Base-by-base conservation (phyloP, 2,329 filamentous ascomycete genomes). In the Cytospora chrysosperma region DNA sequence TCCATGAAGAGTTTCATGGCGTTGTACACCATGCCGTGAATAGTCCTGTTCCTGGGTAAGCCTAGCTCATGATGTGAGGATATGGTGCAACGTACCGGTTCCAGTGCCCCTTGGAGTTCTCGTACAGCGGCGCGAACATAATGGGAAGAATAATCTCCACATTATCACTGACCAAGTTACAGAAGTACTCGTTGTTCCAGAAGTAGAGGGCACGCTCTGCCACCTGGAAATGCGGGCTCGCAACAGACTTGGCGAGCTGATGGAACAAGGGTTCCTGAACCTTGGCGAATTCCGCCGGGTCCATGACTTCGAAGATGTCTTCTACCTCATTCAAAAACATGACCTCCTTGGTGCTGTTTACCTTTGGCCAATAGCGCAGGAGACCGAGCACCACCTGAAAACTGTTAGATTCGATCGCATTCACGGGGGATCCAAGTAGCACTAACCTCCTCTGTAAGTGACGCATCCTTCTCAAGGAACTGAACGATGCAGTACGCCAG, bases 1-100 rank as follows among this genome's bases (percentile, higher is more conserved):
- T 99, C 95, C 95, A 99, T 99, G 77, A 99, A 99, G 43, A 99
- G 85, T 76, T 99, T 99, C 95, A 99, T 98, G 63, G 95, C 95
- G 72, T 98, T 99, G 77, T 98, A 98, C 13, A 99, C 95, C 94
- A 99, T 98, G 75, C 95, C 95, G 74, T 99, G 95, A 69, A 99
- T 99, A 9, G 95, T 99, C 72, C 95, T 98, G 68, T 2, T 9
- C 56, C 12, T 17, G 27, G 67, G 30, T 65, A 37, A 63, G 24
- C 4, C 19, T 47, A 19, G 27, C 30, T 47, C 15, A 21, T 43
- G 27, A 12, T 24, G 43, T 30, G 21, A 26, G 34, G n/a, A 9
- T 54, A 43, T 21, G 26, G 49, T 19, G 32, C 59, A 17, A 56
- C 85, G 72, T 83, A 97, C 94, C 94, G 86, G 75, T 99, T 99